phyloP scores from a whole-genome alignment of 2,329 filamentous ascomycete species.

The Colletotrichum sp. region DNA sequence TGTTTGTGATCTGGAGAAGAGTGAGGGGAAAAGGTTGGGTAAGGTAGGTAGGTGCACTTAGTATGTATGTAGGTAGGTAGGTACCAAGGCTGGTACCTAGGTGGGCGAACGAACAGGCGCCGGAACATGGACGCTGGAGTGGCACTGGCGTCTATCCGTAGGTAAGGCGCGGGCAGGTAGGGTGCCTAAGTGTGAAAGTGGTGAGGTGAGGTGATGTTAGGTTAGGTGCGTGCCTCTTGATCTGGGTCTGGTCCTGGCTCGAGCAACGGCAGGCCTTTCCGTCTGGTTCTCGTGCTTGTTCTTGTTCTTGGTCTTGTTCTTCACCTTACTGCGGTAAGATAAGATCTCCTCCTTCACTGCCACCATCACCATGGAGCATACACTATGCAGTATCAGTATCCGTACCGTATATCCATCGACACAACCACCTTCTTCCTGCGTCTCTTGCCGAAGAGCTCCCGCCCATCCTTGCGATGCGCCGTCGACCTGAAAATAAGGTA shows the following conservation, averaged over 20 bases:
- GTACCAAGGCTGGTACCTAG: not conserved
- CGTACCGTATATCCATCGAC: not conserved
- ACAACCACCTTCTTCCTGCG: not conserved
- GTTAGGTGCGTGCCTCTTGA: not conserved
- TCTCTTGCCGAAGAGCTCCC: not conserved
- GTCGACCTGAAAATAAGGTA: not conserved
- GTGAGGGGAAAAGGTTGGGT: not conserved
- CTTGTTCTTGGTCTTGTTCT: not conserved
- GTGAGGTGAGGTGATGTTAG: not conserved
- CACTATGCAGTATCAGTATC: no score
- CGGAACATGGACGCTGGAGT: not conserved
- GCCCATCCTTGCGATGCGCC: not conserved
- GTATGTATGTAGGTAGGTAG: not conserved
- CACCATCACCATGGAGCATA: not conserved
- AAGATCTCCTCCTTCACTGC: not conserved
- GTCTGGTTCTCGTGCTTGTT: not conserved
- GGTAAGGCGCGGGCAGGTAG: not conserved
- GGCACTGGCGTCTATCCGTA: not conserved
- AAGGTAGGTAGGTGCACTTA: not conserved
- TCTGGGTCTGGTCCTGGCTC: not conserved
- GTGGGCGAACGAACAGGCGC: not conserved
- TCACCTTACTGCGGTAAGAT: not conserved
- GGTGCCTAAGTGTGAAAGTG: not conserved
- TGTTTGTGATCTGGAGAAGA: not conserved
- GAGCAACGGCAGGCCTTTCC: not conserved